Conservation (phyloP, 495 filamentous ascomycete genomes). For the Penicillium canariense region DNA sequence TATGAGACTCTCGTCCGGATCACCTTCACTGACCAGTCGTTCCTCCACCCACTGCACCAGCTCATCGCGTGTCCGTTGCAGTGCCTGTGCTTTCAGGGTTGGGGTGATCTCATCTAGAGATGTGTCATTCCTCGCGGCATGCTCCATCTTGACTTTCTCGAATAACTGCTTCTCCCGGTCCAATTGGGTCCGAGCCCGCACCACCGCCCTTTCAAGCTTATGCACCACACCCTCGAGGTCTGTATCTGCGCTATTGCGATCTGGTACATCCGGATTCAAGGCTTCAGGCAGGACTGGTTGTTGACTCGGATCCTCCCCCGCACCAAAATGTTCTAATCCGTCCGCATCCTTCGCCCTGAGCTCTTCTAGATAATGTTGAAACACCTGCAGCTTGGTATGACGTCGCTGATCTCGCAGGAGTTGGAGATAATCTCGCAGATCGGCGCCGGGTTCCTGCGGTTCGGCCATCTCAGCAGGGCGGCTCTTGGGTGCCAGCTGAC, state of each 20-base stretch:
- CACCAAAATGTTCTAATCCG: constrained; percentile 47
- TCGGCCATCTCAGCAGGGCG: constrained; percentile 22
- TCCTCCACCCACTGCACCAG: constrained; percentile 72
- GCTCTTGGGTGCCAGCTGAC: constrained; percentile 12
- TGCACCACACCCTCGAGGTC: constrained; percentile 52
- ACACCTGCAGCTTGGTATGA: constrained; percentile 53
- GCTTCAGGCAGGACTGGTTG: constrained; percentile 44
- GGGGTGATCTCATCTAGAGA: constrained; percentile 13
- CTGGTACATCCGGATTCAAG: constrained; percentile 10
- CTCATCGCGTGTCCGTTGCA: constrained; percentile 57
- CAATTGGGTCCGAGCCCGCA: constrained; percentile 60
- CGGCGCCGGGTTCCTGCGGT: constrained; percentile 27
- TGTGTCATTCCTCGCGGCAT: constrained; percentile 20
- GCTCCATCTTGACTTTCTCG: constrained; percentile 50
- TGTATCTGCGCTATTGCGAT: constrained; percentile 9
- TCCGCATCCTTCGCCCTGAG: constrained; percentile 40
- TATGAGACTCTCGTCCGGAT: constrained; percentile 36
- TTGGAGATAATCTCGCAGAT: constrained; percentile 51
- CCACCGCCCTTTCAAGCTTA: constrained; percentile 62
- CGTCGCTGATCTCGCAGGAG: constrained; percentile 55
- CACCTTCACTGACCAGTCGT: constrained; percentile 57
- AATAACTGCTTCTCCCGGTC: constrained; percentile 61
- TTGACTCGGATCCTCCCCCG: constrained; percentile 39
- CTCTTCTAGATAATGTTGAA: constrained; percentile 47
- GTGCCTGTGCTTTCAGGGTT: constrained; percentile 42